Evolutionary conservation across 2,329 filamentous ascomycete genomes (phyloP).

Genomic region (Trichoderma lentiforme): DNA sequence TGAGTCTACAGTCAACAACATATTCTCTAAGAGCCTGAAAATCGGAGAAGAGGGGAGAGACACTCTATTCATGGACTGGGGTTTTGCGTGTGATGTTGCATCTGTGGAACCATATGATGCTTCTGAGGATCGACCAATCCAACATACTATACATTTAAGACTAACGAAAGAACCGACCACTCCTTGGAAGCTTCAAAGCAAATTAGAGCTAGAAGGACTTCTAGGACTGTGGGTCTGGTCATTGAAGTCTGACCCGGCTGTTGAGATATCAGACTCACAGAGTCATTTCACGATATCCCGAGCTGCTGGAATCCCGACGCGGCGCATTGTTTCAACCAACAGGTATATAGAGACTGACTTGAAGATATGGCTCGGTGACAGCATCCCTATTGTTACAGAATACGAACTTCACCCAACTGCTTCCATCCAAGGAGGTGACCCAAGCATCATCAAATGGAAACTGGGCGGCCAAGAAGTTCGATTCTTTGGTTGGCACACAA

Average conservation of each 20-base stretch:
- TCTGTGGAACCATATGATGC: fast-evolving
- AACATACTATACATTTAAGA: not conserved
- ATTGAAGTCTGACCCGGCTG: not conserved
- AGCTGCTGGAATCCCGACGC: not conserved
- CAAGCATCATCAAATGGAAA: not conserved
- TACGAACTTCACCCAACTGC: not conserved
- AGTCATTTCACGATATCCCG: not conserved
- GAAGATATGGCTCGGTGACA: not conserved
- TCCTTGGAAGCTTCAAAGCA: not conserved
- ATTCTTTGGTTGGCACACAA: not conserved
- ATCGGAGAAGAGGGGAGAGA: not conserved
- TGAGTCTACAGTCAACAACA: not conserved
- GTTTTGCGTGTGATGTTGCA: not conserved
- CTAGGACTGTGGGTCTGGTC: not conserved
- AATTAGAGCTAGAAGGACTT: not conserved
- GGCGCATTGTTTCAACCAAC: not conserved
- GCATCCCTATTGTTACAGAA: fast-evolving
- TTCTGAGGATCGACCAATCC: not conserved
- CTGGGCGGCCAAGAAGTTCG: not conserved
- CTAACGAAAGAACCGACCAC: fast-evolving
- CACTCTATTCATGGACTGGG: not conserved
- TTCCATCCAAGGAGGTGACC: fast-evolving
- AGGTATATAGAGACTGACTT: not conserved
- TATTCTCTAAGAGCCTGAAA: not conserved
- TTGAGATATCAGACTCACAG: not conserved